phyloP scores from a whole-genome alignment of 306 rosid species.

The Cucurbita ficifolia region DNA sequence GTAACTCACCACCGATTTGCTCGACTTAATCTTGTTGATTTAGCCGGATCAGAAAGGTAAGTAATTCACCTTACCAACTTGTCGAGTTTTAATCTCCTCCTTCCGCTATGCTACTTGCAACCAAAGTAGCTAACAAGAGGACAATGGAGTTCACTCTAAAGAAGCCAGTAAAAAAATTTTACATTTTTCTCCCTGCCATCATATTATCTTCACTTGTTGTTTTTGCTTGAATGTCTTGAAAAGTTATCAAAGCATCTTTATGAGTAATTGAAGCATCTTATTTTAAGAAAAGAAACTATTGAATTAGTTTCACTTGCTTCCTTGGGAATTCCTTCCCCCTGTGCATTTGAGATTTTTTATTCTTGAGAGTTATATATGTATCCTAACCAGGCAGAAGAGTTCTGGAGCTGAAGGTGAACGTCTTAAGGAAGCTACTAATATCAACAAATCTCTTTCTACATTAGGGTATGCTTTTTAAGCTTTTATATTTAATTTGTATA shows the following conservation, averaged over 20 bases:
- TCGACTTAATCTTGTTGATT: slow-evolving; percentile 91
- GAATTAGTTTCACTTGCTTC: neutral
- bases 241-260: neutral
- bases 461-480: slow-evolving; percentile 49
- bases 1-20: slow-evolving; percentile 87
- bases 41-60: slow-evolving; percentile 99
- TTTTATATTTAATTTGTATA: slow-evolving; percentile 2
- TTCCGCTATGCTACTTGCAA: neutral
- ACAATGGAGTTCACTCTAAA: neutral
- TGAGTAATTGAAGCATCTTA: neutral
- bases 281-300: neutral
- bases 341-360: neutral
- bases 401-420: slow-evolving; percentile 99
- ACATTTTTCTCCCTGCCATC: neutral
- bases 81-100: neutral
- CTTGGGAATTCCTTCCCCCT: neutral
- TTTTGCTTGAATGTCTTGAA: neutral
- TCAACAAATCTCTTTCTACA: slow-evolving; percentile 95
- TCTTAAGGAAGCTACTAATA: slow-evolving; percentile 93
- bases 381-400: slow-evolving; percentile 78
- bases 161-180: neutral
- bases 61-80: neutral
- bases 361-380: neutral
- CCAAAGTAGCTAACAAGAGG: neutral
- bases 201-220: neutral